Percentiles rank a stretch among this genome's conserved stretches.
Evolutionary conservation across 495 filamentous ascomycete species (phyloP).

Genomic region (Podospora sp.): DNA sequence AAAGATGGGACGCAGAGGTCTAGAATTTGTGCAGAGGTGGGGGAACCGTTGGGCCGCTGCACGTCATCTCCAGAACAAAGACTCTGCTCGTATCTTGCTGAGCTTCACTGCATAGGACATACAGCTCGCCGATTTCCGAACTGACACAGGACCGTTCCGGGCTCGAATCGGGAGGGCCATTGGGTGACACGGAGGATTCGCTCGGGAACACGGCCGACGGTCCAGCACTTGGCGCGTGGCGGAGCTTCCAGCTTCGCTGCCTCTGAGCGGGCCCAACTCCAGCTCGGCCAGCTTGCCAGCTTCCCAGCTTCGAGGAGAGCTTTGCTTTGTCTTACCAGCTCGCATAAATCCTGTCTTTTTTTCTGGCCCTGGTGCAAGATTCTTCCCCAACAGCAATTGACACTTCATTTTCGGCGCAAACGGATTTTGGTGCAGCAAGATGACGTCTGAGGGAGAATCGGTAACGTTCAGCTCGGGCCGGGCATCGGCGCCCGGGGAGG

Average conservation of each 20-base stretch:
- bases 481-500: conserved; percentile 19
- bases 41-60: background rate
- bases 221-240: conserved; percentile 4
- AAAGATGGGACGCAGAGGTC: background rate
- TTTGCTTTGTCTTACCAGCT: background rate
- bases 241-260: background rate
- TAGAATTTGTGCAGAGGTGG: background rate
- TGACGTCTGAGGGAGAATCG: conserved; percentile 25
- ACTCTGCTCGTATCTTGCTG: background rate
- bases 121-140: background rate
- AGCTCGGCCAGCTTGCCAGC: background rate
- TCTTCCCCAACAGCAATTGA: background rate
- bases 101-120: background rate
- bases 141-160: background rate
- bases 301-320: background rate
- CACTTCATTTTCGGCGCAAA: background rate
- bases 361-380: background rate
- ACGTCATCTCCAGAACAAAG: background rate
- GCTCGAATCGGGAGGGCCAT: background rate
- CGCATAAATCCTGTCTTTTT: background rate
- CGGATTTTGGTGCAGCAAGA: background rate
- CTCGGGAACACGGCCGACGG: background rate
- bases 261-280: background rate
- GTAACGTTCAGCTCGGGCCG: conserved; percentile 57
- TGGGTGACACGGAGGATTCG: background rate